These are phyloP conservation scores for Aristolochia californica DNA, from an alignment of 164 flowering plant species.

Conservation along the genomic window DNA sequence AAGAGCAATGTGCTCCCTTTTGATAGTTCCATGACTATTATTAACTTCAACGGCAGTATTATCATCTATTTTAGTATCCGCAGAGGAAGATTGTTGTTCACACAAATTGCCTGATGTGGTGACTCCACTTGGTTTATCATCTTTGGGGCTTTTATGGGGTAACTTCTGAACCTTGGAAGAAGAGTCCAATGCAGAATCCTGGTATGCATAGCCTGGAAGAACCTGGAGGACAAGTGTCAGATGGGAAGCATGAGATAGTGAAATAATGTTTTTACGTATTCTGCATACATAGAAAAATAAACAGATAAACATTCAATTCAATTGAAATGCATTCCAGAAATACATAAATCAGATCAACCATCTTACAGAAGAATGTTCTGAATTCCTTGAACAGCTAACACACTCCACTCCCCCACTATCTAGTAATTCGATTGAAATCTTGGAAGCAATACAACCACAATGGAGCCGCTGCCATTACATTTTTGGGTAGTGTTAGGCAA, in stretches of 20 bases:
- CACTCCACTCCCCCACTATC: conserved; percentile 77
- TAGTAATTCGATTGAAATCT: conserved; percentile 43
- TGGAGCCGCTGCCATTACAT: conserved; percentile 58
- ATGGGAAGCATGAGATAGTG: no score
- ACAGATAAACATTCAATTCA: no score
- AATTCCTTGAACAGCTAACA: conserved; percentile 36
- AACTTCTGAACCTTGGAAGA: not conserved
- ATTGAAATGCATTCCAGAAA: no score
- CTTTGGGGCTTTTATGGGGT: conserved; percentile 6
- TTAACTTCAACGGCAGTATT: conserved; percentile 21
- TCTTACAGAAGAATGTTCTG: conserved; percentile 45
- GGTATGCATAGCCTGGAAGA: conserved; percentile 8
- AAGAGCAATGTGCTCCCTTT: conserved; percentile 37
- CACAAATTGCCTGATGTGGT: conserved; percentile 15
- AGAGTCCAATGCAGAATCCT: conserved; percentile 1
- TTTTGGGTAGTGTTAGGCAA: not conserved
- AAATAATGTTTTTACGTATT: no score
- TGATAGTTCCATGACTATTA: conserved; percentile 25
- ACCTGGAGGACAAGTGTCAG: conserved; percentile 21
- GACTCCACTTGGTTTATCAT: conserved; percentile 35
- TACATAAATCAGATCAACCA: not conserved
- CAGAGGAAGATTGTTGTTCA: conserved; percentile 18
- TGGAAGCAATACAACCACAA: conserved; percentile 89
- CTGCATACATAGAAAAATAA: no score
- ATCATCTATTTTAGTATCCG: conserved; percentile 25